Base-by-base conservation (phyloP, 164 flowering plant genomes). In the Sextonia rubra region DNA sequence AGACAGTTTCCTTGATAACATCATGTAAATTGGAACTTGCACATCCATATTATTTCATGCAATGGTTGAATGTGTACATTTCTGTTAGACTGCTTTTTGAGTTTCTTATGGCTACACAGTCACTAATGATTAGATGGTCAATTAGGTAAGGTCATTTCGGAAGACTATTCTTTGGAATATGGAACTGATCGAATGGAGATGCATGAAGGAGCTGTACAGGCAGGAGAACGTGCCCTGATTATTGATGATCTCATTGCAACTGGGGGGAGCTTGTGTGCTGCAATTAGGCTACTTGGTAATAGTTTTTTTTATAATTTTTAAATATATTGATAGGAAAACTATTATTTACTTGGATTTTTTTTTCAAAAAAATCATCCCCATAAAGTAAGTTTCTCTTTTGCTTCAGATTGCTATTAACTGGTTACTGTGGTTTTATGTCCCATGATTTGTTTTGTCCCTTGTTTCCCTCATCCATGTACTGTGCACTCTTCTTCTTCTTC, bases 201-300 rank as follows among this genome's bases (percentile, higher is more conserved):
- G 96, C 99, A 95, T 78, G 93, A 93, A 3, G 99, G 98, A 23
- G 99, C 99, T 76, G 97, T 93, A 58, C 70, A 91, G 62, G 82
- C 86, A 58, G 98, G 98, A 66, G 99, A 95, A 52, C 94, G 93
- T 69, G 98, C 92, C 47, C 70, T 95, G 56, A 71, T 95, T 24
- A 80, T 95, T n/a, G 99, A 95, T 77, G 99, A 95, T 78, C 91
- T 95, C 70, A 87, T 95, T 82, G 99, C 99, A 68, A 95, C 99
- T 73, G 99, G 99, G 25, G 99, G 99, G 7, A 95, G 98, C 78
- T 78, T 95, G 68, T 73, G 80, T 82, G 99, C 99, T 68, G 98
- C 97, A 55, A 78, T 91, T 73, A 86, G 77, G 68, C 85, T 95
- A 71, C 89, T 95, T 23, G 99, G 99, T 93, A 85, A 30, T 66